phyloP scores from a whole-genome alignment of 2,329 filamentous ascomycete species.

The Monosporascus sp. region DNA sequence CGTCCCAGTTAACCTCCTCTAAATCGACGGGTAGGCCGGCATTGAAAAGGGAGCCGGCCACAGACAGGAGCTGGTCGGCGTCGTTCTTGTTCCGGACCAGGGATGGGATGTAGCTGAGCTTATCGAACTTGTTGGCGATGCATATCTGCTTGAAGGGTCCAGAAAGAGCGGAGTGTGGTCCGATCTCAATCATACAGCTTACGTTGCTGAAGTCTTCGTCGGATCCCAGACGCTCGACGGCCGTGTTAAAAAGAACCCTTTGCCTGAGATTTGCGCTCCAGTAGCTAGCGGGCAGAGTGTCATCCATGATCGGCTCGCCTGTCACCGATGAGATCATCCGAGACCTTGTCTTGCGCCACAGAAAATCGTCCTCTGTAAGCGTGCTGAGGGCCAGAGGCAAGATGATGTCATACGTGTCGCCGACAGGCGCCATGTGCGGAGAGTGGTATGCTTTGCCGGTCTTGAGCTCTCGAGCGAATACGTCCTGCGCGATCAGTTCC shows the following conservation, averaged over 20 bases:
- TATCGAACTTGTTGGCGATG: conserved; percentile 2
- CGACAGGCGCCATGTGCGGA: conserved; percentile 37
- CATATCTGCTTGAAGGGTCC: conserved; percentile 26
- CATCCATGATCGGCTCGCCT: conserved; percentile 4
- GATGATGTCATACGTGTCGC: conserved; percentile 21
- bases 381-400: conserved; percentile 2
- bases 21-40: conserved; percentile 13
- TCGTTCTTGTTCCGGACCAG: conserved; percentile 12
- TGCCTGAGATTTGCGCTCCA: conserved; percentile 21
- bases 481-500: conserved; percentile 34
- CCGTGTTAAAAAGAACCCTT: conserved; percentile 2
- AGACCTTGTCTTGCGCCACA: conserved; percentile 8
- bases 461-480: conserved; percentile 40
- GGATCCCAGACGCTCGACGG: background rate
- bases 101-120: conserved; percentile 12
- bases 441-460: conserved; percentile 36
- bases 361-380: conserved; percentile 9
- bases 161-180: conserved; percentile 23
- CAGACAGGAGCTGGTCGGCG: conserved; percentile 7
- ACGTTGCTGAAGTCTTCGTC: conserved; percentile 12
- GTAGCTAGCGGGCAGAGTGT: conserved; percentile 11
- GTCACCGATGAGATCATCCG: conserved; percentile 20
- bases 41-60: conserved; percentile 14
- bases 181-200: conserved; percentile 13
- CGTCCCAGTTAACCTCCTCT: conserved; percentile 5